Evolutionary conservation across 306 rosid genomes (phyloP).

Genomic region (Elaeagnus macrophylla): DNA sequence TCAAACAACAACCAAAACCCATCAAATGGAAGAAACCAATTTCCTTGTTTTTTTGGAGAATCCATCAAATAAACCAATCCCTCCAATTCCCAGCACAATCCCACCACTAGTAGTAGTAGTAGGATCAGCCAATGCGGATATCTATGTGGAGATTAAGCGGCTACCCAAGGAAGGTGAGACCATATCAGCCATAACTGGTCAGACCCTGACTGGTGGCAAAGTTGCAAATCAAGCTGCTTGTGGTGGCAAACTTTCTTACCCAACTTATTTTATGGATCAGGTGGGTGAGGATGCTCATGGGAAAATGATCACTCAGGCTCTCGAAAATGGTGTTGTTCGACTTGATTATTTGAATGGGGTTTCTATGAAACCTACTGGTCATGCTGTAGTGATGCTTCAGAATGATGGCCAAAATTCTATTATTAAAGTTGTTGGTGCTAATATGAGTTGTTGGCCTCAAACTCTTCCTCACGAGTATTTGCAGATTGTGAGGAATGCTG

Average conservation of each 20-base stretch:
- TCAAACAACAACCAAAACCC: slow-evolving; percentile 30
- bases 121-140: slow-evolving; percentile 86
- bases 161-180: slow-evolving; percentile 69
- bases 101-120: slow-evolving; percentile 73
- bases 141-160: slow-evolving; percentile 70
- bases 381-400: slow-evolving; percentile 83
- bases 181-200: slow-evolving; percentile 51
- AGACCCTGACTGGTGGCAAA: slow-evolving; percentile 78
- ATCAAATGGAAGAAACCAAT: slow-evolving; percentile 14
- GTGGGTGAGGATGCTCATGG: slow-evolving; percentile 78
- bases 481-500: slow-evolving; percentile 56
- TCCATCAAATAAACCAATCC: slow-evolving; percentile 21
- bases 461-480: slow-evolving; percentile 30
- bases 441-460: slow-evolving; percentile 62
- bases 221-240: slow-evolving; percentile 84
- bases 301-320: slow-evolving; percentile 42
- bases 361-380: slow-evolving; percentile 49
- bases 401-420: slow-evolving; percentile 81
- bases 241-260: slow-evolving; percentile 60
- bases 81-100: slow-evolving; percentile 1
- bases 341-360: slow-evolving; percentile 37
- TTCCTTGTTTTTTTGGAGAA: slow-evolving; percentile 30
- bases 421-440: slow-evolving; percentile 78
- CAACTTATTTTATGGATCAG: slow-evolving; percentile 77
- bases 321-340: slow-evolving; percentile 42